Conservation (phyloP, 352 stramenopile species). For the Phytophthora chlamydospora region DNA sequence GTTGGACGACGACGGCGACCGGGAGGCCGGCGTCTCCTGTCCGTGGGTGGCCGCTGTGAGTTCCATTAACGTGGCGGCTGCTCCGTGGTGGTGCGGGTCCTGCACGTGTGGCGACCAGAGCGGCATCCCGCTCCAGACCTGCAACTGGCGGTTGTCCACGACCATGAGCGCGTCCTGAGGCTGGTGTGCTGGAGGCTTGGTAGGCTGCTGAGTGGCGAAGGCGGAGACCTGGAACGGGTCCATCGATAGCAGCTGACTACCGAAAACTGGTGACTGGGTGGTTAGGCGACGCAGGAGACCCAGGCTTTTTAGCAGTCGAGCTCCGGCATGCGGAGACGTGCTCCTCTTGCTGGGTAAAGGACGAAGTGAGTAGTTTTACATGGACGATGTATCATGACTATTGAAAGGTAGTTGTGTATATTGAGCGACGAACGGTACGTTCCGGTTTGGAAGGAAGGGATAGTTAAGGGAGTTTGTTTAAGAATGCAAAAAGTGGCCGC, state of each 20-base stretch:
- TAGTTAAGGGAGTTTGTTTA: no score
- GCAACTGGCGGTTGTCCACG: constrained; percentile 30
- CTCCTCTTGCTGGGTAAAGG: no score
- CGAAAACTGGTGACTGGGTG: no score
- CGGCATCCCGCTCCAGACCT: constrained; percentile 21
- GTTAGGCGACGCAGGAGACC: no score
- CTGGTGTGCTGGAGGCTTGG: not conserved
- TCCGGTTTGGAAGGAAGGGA: no score
- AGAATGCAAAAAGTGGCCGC: no score
- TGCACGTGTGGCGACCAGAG: constrained; percentile 10
- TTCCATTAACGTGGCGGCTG: constrained; percentile 14
- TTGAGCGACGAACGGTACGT: no score
- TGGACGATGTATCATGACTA: no score
- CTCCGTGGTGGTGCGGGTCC: constrained; percentile 7
- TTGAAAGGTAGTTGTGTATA: no score
- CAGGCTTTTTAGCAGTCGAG: no score
- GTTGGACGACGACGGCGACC: constrained; percentile 17
- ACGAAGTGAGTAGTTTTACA: no score
- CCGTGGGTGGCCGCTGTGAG: not conserved
- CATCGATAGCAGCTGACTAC: constrained; percentile 5
- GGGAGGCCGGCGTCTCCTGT: constrained; percentile 8
- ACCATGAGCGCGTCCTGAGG: constrained; percentile 26
- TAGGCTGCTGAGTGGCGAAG: not conserved
- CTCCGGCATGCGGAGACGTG: no score
- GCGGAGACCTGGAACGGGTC: constrained; percentile 12